A percentile compares a stretch with the other conserved stretches of the same genome.
Conservation (phyloP, 768 basidiomycete species). For the Boletus rex-veris region DNA sequence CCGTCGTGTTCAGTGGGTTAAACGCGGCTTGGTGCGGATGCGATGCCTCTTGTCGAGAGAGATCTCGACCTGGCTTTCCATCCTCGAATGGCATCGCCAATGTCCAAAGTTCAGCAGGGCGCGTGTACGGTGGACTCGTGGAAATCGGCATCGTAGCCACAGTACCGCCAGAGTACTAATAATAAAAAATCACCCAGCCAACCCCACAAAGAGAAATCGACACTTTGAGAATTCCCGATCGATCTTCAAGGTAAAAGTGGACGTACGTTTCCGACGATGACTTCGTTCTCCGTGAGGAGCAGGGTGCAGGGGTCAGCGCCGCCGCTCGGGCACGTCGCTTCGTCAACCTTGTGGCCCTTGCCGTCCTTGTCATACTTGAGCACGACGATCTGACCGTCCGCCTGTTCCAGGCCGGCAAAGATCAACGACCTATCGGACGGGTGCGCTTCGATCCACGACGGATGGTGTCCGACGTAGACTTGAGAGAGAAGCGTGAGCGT, state of each 20-base stretch:
- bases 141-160: slow-evolving; percentile 56
- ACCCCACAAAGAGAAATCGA: not conserved
- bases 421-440: slow-evolving; percentile 55
- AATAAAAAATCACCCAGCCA: not conserved
- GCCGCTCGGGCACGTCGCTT: slow-evolving; percentile 43
- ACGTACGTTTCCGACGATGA: slow-evolving; percentile 74
- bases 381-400: slow-evolving; percentile 60
- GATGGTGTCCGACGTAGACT: slow-evolving; percentile 54
- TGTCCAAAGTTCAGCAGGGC: slow-evolving; percentile 30
- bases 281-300: slow-evolving; percentile 50
- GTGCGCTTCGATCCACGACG: slow-evolving; percentile 74
- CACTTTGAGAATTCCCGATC: not conserved
- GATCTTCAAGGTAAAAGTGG: not conserved
- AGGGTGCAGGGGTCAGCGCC: slow-evolving; percentile 66
- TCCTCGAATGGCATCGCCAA: slow-evolving; percentile 39
- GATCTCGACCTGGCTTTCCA: slow-evolving; percentile 57
- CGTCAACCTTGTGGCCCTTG: slow-evolving; percentile 40
- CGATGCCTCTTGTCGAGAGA: slow-evolving; percentile 61
- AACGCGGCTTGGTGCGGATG: slow-evolving; percentile 74
- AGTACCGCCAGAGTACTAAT: slow-evolving; percentile 67
- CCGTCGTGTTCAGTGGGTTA: slow-evolving; percentile 39
- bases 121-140: slow-evolving; percentile 43
- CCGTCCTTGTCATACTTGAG: slow-evolving; percentile 56
- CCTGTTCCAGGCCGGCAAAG: slow-evolving; percentile 63
- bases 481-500: slow-evolving; percentile 47